Percentiles rank a stretch among this genome's conserved stretches.
Conservation (phyloP, 192 early-diverging fungal genomes). For the Backusella westeae region DNA sequence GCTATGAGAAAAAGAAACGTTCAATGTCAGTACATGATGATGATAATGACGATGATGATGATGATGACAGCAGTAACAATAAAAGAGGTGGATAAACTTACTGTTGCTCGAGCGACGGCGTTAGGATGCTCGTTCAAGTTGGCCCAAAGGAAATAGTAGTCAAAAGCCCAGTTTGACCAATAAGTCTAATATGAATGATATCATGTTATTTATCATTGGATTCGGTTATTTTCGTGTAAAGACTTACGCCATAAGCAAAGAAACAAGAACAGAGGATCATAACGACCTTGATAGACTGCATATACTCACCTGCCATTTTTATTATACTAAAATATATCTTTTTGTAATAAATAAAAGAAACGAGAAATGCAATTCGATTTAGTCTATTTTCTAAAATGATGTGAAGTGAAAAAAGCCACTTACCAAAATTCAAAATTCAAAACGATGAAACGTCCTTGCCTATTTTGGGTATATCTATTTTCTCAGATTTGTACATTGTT, state of each 20-base stretch:
- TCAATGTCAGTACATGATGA: neutral
- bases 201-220: neutral
- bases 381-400: neutral
- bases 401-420: neutral
- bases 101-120: slow-evolving; percentile 23
- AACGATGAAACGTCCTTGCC: neutral
- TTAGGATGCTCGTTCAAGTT: slow-evolving; percentile 22
- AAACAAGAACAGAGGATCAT: slow-evolving; percentile 33
- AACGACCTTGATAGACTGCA: slow-evolving; percentile 19
- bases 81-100: slow-evolving; percentile 9
- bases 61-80: neutral
- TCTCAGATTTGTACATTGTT: neutral
- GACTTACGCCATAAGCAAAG: slow-evolving; percentile 33
- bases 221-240: too few relatives aligned
- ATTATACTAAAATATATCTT: neutral
- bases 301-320: slow-evolving; percentile 10
- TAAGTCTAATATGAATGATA: slow-evolving; percentile 11
- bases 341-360: neutral
- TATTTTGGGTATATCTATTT: neutral
- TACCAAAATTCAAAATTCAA: neutral
- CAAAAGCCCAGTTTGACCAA: slow-evolving; percentile 36
- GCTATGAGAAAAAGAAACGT: neutral
- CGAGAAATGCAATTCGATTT: neutral
- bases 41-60: neutral
- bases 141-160: slow-evolving; percentile 30